Percentiles rank a stretch among this genome's conserved stretches.
phyloP scores from a whole-genome alignment of 2,329 filamentous ascomycete genomes.

The Hirsutella thompsonii region DNA sequence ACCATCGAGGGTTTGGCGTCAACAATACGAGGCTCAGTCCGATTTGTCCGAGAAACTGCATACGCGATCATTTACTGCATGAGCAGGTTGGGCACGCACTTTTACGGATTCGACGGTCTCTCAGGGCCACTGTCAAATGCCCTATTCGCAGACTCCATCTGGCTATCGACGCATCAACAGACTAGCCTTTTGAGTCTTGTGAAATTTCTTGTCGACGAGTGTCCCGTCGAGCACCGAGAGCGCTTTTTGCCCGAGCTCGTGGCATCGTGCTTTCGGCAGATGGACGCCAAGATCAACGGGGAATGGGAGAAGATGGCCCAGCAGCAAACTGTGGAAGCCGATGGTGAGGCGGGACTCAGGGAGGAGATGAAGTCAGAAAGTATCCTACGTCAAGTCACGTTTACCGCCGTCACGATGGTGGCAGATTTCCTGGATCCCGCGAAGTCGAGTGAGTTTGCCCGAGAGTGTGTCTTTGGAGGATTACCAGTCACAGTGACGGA shows the following conservation, averaged over 20 bases:
- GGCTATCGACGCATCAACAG: constrained; percentile 82
- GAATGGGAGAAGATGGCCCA: constrained; percentile 75
- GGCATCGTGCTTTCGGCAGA: constrained; percentile 67
- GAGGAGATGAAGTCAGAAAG: constrained; percentile 99
- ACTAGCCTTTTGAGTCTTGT: constrained; percentile 87
- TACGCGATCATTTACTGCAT: constrained; percentile 94
- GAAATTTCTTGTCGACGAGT: constrained; percentile 81
- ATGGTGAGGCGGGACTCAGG: constrained; percentile 63
- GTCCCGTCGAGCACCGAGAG: constrained; percentile 62
- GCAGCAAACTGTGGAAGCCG: constrained; percentile 46
- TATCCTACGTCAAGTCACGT: constrained; percentile 83
- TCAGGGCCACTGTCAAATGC: constrained; percentile 73
- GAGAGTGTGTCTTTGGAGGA: not conserved
- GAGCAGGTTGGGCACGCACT: constrained; percentile 73
- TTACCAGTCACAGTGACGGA: not conserved
- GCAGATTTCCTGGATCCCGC: constrained; percentile 75
- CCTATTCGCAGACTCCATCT: constrained; percentile 69
- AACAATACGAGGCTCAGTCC: constrained; percentile 75
- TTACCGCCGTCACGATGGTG: constrained; percentile 84
- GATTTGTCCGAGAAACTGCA: constrained; percentile 82
- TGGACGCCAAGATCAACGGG: constrained; percentile 73
- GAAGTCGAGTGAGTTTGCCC: constrained; percentile 39
- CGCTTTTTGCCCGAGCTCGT: constrained; percentile 80
- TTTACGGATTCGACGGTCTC: constrained; percentile 81
- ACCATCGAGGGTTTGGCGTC: constrained; percentile 92